Percentiles rank a stretch among this genome's conserved stretches.
Conservation (phyloP, 805 yeast genomes). For the Kazachstania taianensis region DNA sequence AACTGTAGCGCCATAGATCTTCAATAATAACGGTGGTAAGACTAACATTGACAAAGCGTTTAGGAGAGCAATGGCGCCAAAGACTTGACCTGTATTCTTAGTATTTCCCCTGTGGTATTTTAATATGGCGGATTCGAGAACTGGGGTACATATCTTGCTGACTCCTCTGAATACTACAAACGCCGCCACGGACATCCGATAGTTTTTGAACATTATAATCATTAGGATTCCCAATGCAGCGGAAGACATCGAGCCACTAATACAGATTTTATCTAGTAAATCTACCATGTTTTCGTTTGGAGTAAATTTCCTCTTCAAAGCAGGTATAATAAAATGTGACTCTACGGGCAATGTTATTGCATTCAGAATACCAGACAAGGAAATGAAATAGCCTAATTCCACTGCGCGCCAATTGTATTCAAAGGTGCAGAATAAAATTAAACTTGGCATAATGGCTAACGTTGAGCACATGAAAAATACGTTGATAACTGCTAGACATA, state of each 20-base stretch:
- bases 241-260: conserved; percentile 25
- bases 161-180: conserved; percentile 35
- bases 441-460: conserved; percentile 33
- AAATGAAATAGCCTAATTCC: conserved; percentile 46
- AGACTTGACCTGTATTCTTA: conserved; percentile 56
- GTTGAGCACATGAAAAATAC: conserved; percentile 33
- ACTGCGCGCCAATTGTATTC: conserved; percentile 44
- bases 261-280: conserved; percentile 36
- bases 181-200: conserved; percentile 18
- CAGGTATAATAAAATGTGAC: conserved; percentile 39
- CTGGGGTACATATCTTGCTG: conserved; percentile 45
- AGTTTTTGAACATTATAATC: conserved; percentile 21
- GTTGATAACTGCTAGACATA: conserved; percentile 41
- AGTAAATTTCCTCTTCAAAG: conserved; percentile 29
- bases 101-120: conserved; percentile 50
- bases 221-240: conserved; percentile 33
- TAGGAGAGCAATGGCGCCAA: conserved; percentile 57
- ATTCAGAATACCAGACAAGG: conserved; percentile 40
- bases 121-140: conserved; percentile 46
- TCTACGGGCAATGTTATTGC: conserved; percentile 40
- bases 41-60: conserved; percentile 40
- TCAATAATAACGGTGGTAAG: conserved; percentile 40
- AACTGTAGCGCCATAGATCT: conserved; percentile 39
- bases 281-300: conserved; percentile 40
- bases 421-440: conserved; percentile 44